Conservation (phyloP, 768 basidiomycete genomes). For the Lactarius sanguifluus region DNA sequence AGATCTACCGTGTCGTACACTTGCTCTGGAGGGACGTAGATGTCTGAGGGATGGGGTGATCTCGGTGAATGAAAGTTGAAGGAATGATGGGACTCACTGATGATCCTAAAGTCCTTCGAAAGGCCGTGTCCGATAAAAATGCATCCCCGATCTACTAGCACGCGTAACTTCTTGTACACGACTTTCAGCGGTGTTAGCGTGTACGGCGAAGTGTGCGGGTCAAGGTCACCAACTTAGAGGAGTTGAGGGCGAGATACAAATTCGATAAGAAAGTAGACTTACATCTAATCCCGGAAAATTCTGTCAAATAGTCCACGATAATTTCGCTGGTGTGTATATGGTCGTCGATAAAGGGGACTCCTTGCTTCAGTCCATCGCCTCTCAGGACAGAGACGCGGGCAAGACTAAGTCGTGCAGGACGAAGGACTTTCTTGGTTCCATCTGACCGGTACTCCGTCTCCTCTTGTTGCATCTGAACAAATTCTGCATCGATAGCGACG, state of each 20-base stretch:
- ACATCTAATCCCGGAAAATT: conserved; percentile 96
- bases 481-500: conserved; percentile 96
- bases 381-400: conserved; percentile 94
- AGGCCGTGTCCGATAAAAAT: conserved; percentile 97
- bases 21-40: conserved; percentile 92
- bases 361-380: conserved; percentile 76
- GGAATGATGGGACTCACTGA: conserved; percentile 62
- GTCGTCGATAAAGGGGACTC: conserved; percentile 94
- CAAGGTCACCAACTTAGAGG: conserved; percentile 82
- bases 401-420: conserved; percentile 87
- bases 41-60: conserved; percentile 53
- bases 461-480: conserved; percentile 98
- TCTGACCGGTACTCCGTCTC: conserved; percentile 95
- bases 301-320: conserved; percentile 95
- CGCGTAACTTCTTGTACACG: conserved; percentile 96
- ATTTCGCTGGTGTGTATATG: conserved; percentile 95
- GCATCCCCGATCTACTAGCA: conserved; percentile 92
- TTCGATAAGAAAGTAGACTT: conserved; percentile 33
- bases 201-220: conserved; percentile 76
- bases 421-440: conserved; percentile 87
- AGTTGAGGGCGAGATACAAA: conserved; percentile 16
- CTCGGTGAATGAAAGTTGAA: not conserved
- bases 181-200: conserved; percentile 94
- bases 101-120: conserved; percentile 96
- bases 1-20: conserved; percentile 97